phyloP scores from a whole-genome alignment of 495 filamentous ascomycete genomes.

The Aspergillus homomorphus region DNA sequence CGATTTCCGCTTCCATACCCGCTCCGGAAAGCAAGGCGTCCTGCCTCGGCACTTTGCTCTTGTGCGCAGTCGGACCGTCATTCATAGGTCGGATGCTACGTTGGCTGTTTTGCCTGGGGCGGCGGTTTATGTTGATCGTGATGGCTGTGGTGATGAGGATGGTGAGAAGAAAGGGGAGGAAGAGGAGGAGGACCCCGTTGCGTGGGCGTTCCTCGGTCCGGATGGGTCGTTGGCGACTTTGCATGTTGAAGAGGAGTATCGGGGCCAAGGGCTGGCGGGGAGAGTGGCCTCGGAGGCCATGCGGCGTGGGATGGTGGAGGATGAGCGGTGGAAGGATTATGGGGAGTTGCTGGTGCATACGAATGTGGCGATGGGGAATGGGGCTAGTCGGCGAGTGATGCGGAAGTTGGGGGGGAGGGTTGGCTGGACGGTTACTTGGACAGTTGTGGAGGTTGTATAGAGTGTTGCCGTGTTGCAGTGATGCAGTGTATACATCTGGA shows the following conservation, averaged over 20 bases:
- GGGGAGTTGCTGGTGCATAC: constrained; percentile 38
- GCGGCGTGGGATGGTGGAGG: constrained; percentile 25
- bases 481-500: neutral
- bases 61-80: constrained; percentile 39
- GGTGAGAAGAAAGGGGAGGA: neutral
- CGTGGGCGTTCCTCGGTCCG: constrained; percentile 43
- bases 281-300: constrained; percentile 36
- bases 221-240: constrained; percentile 49
- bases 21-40: constrained; percentile 24
- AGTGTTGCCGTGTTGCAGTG: neutral
- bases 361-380: constrained; percentile 45
- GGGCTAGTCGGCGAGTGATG: constrained; percentile 49
- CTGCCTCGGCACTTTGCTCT: constrained; percentile 30
- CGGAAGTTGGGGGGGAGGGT: constrained; percentile 44
- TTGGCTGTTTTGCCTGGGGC: constrained; percentile 32
- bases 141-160: constrained; percentile 5
- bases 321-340: neutral
- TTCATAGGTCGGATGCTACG: constrained; percentile 32
- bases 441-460: constrained; percentile 34
- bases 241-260: constrained; percentile 48
- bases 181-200: constrained; percentile 35
- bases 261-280: constrained; percentile 43
- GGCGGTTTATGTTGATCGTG: constrained; percentile 26
- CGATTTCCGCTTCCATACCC: constrained; percentile 33
- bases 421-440: constrained; percentile 38